A percentile compares a stretch with the other conserved stretches of the same genome.
phyloP scores from a whole-genome alignment of 768 basidiomycete genomes.

The Calocera cornea region DNA sequence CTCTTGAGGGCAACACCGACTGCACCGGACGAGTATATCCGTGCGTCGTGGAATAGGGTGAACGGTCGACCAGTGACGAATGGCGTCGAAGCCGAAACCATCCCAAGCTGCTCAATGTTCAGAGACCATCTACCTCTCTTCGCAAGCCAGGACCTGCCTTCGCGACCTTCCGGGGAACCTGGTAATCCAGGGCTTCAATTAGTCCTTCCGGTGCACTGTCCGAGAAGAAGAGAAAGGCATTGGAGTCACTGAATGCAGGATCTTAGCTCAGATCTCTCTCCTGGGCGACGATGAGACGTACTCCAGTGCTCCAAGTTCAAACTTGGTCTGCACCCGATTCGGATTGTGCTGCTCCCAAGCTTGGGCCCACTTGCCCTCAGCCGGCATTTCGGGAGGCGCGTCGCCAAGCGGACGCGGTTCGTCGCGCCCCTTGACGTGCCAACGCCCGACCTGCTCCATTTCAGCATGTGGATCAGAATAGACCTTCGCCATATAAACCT shows the following conservation, averaged over 20 bases:
- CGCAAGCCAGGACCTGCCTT: neutral
- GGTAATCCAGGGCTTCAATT: neutral
- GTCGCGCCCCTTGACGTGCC: slow-evolving; percentile 30
- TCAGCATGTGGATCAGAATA: neutral
- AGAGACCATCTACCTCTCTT: neutral
- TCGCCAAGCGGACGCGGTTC: neutral
- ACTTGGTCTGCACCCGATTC: neutral
- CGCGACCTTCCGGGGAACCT: neutral
- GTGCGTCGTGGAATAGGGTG: slow-evolving; percentile 48
- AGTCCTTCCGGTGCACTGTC: slow-evolving; percentile 34
- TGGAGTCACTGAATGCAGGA: slow-evolving; percentile 5
- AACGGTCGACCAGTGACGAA: slow-evolving; percentile 64
- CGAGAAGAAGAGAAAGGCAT: slow-evolving; percentile 39
- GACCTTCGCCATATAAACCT: slow-evolving; percentile 30
- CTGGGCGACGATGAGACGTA: neutral
- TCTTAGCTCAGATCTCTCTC: neutral
- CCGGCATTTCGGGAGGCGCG: neutral
- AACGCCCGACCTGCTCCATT: slow-evolving; percentile 33
- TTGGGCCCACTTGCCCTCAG: neutral
- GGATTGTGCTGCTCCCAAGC: neutral
- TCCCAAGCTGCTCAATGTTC: slow-evolving; percentile 36
- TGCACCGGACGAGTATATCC: slow-evolving; percentile 49
- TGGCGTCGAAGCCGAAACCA: slow-evolving; percentile 60
- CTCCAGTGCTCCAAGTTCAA: neutral
- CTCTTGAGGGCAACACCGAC: slow-evolving; percentile 45